Percentiles rank a stretch among this genome's conserved stretches.
Evolutionary conservation across 2,329 filamentous ascomycete genomes (phyloP).

Genomic region (Xylariaceae sp.): DNA sequence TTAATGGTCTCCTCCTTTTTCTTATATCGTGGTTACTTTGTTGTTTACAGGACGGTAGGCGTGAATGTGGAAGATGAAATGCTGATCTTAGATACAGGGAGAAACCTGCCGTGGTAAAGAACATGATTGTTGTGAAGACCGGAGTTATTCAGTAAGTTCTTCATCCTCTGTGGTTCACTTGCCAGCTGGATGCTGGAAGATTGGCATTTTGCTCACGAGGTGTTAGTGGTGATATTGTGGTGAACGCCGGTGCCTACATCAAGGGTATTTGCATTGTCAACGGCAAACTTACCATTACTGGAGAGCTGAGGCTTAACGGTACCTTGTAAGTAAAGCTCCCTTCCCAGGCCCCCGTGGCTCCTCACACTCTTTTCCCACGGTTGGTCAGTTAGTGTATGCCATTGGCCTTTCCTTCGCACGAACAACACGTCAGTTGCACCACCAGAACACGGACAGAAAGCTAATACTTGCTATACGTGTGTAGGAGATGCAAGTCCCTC

Average conservation of each 20-base stretch:
- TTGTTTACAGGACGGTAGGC: not conserved
- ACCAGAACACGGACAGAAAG: not conserved
- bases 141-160: conserved; percentile 10
- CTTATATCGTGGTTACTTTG: not conserved
- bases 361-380: no score
- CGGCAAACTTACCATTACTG: conserved; percentile 6
- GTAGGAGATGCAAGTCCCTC: conserved; percentile 9
- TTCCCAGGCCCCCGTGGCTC: no score
- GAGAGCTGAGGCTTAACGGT: conserved; percentile 3
- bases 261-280: conserved; percentile 5
- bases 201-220: not conserved
- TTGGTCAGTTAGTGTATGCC: no score
- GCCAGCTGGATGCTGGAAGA: not conserved
- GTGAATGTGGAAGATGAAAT: not conserved
- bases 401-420: no score
- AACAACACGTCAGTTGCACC: not conserved
- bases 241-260: conserved; percentile 6
- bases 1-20: not conserved
- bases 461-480: not conserved
- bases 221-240: conserved; percentile 13
- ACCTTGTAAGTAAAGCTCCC: conserved; percentile 11
- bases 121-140: not conserved
- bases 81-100: not conserved
- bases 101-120: conserved; percentile 6
- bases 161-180: not conserved